Conservation (phyloP, 495 filamentous ascomycete genomes). For the Neurospora sp. region DNA sequence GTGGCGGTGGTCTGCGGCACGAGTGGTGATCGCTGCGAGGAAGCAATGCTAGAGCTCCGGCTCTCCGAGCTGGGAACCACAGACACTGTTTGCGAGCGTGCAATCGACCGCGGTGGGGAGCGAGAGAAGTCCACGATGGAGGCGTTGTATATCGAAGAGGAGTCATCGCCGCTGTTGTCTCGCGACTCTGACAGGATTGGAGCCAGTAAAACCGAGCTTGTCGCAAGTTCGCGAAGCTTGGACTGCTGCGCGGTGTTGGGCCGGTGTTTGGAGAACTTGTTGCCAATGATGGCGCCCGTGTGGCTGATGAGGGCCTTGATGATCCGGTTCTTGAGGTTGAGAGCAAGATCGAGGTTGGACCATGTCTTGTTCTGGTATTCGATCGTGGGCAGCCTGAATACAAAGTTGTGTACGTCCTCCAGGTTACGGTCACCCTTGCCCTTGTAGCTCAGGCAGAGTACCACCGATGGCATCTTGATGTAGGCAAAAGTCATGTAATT, state of each 20-base stretch:
- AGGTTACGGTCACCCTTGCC: constrained; percentile 90
- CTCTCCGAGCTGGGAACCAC: constrained; percentile 28
- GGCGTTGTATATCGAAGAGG: constrained; percentile 33
- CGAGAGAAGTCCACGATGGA: constrained; percentile 41
- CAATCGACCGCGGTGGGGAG: constrained; percentile 35
- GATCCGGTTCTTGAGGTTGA: constrained; percentile 86
- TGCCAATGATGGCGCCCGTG: constrained; percentile 90
- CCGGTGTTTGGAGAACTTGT: constrained; percentile 86
- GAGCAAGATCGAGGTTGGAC: constrained; percentile 91
- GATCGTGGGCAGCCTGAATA: constrained; percentile 87
- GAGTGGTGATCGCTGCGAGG: constrained; percentile 28
- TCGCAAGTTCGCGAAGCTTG: constrained; percentile 70
- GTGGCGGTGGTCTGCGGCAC: not conserved
- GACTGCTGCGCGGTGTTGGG: constrained; percentile 68
- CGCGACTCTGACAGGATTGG: constrained; percentile 21
- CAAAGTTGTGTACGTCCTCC: constrained; percentile 92
- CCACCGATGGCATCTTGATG: constrained; percentile 88
- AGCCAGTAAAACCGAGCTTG: constrained; percentile 43
- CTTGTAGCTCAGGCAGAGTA: constrained; percentile 93
- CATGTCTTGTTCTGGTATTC: constrained; percentile 98
- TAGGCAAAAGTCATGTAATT: constrained; percentile 97
- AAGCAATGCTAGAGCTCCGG: constrained; percentile 37
- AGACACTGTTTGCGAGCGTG: constrained; percentile 29
- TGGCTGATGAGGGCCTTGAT: constrained; percentile 91
- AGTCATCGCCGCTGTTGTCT: constrained; percentile 41